Conservation (phyloP, 306 rosid genomes). For the Casuarina cunninghamiana region DNA sequence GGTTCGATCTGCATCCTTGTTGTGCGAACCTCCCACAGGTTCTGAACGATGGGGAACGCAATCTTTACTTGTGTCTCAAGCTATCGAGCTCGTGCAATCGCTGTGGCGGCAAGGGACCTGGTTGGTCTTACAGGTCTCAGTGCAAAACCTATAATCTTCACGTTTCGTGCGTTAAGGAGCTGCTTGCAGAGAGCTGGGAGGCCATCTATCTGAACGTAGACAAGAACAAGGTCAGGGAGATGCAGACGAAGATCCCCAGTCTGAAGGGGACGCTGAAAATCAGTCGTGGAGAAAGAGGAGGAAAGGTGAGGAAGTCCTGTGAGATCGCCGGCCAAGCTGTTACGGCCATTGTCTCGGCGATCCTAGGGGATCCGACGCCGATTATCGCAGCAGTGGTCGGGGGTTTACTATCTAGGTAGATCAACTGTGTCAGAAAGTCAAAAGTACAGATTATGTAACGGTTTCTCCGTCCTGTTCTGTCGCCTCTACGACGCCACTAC, state of each 20-base stretch:
- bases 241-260: slow-evolving; percentile 51
- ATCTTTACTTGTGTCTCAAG: slow-evolving; percentile 44
- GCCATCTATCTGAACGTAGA: slow-evolving; percentile 48
- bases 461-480: not conserved
- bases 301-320: slow-evolving; percentile 38
- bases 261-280: slow-evolving; percentile 42
- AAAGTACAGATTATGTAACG: not conserved
- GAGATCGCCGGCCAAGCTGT: slow-evolving; percentile 53
- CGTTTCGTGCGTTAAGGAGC: slow-evolving; percentile 52
- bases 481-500: not conserved
- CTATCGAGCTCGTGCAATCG: slow-evolving; percentile 38
- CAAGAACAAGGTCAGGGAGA: slow-evolving; percentile 47
- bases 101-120: slow-evolving; percentile 51
- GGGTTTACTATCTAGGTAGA: slow-evolving; percentile 40
- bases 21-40: slow-evolving; percentile 57
- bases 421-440: not conserved
- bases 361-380: slow-evolving; percentile 56
- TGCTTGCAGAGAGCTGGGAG: slow-evolving; percentile 59
- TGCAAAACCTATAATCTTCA: slow-evolving; percentile 53
- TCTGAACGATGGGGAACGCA: slow-evolving; percentile 44
- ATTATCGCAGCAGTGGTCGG: slow-evolving; percentile 44
- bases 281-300: slow-evolving; percentile 29
- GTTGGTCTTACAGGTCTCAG: slow-evolving; percentile 52
- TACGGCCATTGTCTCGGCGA: slow-evolving; percentile 45
- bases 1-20: slow-evolving; percentile 58